A percentile compares a stretch with the other conserved stretches of the same genome.
Conservation (phyloP, 345 rosid species). For the Erodium maritimum region DNA sequence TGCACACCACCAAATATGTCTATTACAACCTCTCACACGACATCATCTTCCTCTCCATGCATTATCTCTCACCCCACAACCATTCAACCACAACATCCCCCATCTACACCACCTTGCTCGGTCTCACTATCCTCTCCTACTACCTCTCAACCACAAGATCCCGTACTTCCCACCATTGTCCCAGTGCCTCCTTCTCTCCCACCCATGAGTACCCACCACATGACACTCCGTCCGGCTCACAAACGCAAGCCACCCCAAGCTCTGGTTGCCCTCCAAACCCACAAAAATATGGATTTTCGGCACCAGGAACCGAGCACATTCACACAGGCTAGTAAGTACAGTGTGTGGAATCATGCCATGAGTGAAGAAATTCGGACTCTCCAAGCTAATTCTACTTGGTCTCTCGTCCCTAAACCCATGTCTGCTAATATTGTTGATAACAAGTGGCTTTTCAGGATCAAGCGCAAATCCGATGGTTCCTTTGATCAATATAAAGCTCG, state of each 20-base stretch:
- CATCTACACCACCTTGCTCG: too few relatives aligned
- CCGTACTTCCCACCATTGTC: too few relatives aligned
- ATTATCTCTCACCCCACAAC: too few relatives aligned
- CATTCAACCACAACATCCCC: too few relatives aligned
- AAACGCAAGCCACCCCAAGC: background rate
- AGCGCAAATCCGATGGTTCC: background rate
- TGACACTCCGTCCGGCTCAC: too few relatives aligned
- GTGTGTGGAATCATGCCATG: background rate
- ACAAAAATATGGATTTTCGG: background rate
- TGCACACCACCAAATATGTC: too few relatives aligned
- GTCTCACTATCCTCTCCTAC: too few relatives aligned
- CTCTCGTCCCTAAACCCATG: background rate
- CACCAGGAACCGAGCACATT: background rate
- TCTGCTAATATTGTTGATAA: background rate
- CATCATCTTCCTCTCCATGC: too few relatives aligned
- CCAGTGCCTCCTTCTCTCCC: background rate
- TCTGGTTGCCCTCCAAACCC: background rate
- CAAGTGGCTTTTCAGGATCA: background rate
- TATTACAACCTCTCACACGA: too few relatives aligned
- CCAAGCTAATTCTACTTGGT: background rate
- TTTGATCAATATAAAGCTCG: slow-evolving; percentile 1
- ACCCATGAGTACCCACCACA: background rate
- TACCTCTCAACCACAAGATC: too few relatives aligned
- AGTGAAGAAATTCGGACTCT: background rate
- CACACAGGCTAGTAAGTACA: background rate